These are phyloP conservation scores for Aurantiochytrium sp. DNA, from an alignment of 108 stramenopile species.

Conservation along the genomic window DNA sequence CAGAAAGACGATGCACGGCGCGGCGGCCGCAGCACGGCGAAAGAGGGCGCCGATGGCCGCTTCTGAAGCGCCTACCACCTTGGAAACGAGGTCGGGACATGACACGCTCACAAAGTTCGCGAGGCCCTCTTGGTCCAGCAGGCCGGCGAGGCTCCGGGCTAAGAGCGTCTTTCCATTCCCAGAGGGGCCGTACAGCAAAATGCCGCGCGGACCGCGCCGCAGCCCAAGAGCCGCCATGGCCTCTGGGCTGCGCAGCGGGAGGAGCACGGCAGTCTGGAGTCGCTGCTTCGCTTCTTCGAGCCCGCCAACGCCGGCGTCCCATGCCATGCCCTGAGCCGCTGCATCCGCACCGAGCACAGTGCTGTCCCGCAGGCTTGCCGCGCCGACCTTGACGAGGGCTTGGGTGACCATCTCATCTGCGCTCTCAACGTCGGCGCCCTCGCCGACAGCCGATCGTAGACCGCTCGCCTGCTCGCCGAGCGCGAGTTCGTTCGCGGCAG, in stretches of 20 bases:
- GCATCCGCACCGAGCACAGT: not conserved
- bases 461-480: too few species aligned
- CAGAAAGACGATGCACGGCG: conserved; percentile 9
- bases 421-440: not conserved
- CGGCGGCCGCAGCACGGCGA: not conserved
- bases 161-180: conserved; percentile 97
- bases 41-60: not conserved
- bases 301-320: not conserved
- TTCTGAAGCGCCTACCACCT: conserved; percentile 1
- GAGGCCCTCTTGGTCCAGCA: not conserved
- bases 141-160: conserved; percentile 87
- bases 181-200: conserved; percentile 85
- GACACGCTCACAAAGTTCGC: not conserved
- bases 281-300: not conserved
- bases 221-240: not conserved
- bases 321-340: not conserved
- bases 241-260: not conserved
- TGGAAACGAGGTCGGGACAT: conserved; percentile 5
- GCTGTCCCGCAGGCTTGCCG: not conserved
- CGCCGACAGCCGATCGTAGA: too few species aligned
- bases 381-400: not conserved
- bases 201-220: conserved; percentile 72
- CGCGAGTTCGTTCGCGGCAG: not conserved
- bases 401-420: too few species aligned
- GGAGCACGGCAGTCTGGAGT: not conserved